phyloP scores from a whole-genome alignment of 768 basidiomycete species.

The Pholiota molesta region DNA sequence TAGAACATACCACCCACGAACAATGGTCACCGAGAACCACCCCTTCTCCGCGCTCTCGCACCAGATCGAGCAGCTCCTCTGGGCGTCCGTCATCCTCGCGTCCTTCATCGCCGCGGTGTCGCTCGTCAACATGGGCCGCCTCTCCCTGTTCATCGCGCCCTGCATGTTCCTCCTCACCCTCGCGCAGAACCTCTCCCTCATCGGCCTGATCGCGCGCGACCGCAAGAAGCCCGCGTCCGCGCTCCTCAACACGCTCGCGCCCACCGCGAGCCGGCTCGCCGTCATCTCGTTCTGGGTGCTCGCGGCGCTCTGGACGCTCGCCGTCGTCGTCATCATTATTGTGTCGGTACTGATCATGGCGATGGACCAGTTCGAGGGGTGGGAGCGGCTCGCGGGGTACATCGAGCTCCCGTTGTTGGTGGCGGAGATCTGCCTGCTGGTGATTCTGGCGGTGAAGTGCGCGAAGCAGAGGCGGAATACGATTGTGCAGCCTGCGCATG shows the following conservation, averaged over 20 bases:
- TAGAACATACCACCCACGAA: conserved; percentile 7
- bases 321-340: conserved; percentile 20
- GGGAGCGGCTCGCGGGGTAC: conserved; percentile 28
- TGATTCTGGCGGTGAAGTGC: conserved; percentile 24
- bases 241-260: conserved; percentile 20
- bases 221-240: conserved; percentile 17
- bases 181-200: conserved; percentile 20
- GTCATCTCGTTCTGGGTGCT: conserved; percentile 24
- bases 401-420: conserved; percentile 26
- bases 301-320: conserved; percentile 21
- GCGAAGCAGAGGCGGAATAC: conserved; percentile 24
- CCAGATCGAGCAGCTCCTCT: conserved; percentile 23
- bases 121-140: conserved; percentile 26
- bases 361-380: conserved; percentile 19
- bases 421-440: conserved; percentile 21
- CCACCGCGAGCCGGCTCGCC: conserved; percentile 20
- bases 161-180: conserved; percentile 24
- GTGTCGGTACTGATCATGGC: conserved; percentile 21
- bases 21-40: conserved; percentile 16
- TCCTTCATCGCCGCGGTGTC: conserved; percentile 19
- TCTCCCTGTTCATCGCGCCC: conserved; percentile 25
- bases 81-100: conserved; percentile 23
- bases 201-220: conserved; percentile 19
- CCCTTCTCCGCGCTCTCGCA: conserved; percentile 21
- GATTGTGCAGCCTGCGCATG: conserved; percentile 17